Conservation (phyloP, 352 stramenopile genomes). For the Phytopythium cucurbitacearum region DNA sequence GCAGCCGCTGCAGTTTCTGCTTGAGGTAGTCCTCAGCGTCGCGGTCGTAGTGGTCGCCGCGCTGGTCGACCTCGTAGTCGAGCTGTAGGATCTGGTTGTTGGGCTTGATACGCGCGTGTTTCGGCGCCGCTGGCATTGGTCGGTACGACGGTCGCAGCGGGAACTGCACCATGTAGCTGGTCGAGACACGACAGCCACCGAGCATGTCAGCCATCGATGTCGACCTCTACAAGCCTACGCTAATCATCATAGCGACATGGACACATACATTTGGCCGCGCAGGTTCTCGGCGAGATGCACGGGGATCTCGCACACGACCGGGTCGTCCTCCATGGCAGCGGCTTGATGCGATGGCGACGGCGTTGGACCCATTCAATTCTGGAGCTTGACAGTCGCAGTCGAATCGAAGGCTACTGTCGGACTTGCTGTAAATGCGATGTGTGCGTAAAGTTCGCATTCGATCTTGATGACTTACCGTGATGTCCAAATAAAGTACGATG, state of each 20-base stretch:
- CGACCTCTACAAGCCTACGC: not conserved
- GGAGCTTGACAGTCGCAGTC: not conserved
- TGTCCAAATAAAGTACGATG: too few species aligned
- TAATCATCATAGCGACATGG: not conserved
- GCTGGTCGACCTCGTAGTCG: conserved; percentile 70
- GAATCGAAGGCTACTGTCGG: not conserved
- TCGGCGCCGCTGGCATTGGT: conserved; percentile 56
- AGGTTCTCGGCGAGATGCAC: conserved; percentile 75
- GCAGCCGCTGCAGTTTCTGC: conserved; percentile 61
- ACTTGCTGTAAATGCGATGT: not conserved
- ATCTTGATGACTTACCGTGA: not conserved
- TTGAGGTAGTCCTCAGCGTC: conserved; percentile 81
- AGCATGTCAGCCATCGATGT: conserved; percentile 1
- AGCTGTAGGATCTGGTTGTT: conserved; percentile 73
- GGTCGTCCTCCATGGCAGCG: conserved; percentile 49
- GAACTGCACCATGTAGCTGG: conserved; percentile 75
- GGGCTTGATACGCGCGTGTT: conserved; percentile 63
- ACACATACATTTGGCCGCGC: conserved; percentile 60
- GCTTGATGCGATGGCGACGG: not conserved
- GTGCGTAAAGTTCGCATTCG: not conserved
- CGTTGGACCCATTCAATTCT: conserved; percentile 1
- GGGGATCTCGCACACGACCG: conserved; percentile 78
- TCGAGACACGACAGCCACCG: conserved; percentile 8
- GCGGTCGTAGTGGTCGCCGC: conserved; percentile 68
- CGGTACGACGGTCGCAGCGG: conserved; percentile 75